phyloP scores from a whole-genome alignment of 768 basidiomycete species.

The Rhizopogon vulgaris region DNA sequence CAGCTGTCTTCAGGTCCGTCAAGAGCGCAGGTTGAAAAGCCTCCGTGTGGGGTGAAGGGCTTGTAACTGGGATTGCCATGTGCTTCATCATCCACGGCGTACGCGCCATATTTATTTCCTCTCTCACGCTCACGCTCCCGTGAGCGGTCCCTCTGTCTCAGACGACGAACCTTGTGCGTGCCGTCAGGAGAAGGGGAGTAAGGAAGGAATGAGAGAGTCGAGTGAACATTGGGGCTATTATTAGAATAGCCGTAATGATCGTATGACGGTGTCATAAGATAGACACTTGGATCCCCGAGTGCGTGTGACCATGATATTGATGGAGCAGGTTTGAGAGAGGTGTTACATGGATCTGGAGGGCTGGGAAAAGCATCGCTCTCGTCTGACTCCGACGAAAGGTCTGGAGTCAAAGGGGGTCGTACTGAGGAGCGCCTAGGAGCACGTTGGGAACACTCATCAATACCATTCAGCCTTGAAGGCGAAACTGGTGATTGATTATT shows the following conservation, averaged over 20 bases:
- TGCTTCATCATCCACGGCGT: conserved; percentile 5
- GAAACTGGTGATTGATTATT: conserved; percentile 1
- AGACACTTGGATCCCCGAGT: conserved; percentile 8
- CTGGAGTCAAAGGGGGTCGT: conserved; percentile 51
- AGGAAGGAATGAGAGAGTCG: conserved; percentile 5
- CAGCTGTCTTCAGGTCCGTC: conserved; percentile 9
- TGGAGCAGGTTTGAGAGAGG: conserved; percentile 11
- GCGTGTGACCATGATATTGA: conserved; percentile 15
- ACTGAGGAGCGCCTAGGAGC: conserved; percentile 9
- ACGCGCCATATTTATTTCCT: conserved; percentile 2
- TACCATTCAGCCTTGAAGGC: neutral
- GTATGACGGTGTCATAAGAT: neutral
- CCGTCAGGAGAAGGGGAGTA: conserved; percentile 4
- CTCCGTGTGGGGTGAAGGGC: neutral
- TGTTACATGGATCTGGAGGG: conserved; percentile 23
- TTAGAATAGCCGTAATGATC: conserved; percentile 4
- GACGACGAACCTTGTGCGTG: conserved; percentile 8
- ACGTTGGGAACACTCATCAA: conserved; percentile 10
- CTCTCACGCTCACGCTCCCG: conserved; percentile 8
- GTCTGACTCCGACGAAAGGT: conserved; percentile 56
- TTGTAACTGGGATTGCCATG: conserved; percentile 5
- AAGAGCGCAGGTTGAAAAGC: conserved; percentile 1
- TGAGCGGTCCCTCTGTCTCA: conserved; percentile 9
- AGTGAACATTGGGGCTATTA: neutral
- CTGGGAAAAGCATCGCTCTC: conserved; percentile 51